Evolutionary conservation across 2,329 filamentous ascomycete species (phyloP).

Genomic region (Fusarium acutatum): DNA sequence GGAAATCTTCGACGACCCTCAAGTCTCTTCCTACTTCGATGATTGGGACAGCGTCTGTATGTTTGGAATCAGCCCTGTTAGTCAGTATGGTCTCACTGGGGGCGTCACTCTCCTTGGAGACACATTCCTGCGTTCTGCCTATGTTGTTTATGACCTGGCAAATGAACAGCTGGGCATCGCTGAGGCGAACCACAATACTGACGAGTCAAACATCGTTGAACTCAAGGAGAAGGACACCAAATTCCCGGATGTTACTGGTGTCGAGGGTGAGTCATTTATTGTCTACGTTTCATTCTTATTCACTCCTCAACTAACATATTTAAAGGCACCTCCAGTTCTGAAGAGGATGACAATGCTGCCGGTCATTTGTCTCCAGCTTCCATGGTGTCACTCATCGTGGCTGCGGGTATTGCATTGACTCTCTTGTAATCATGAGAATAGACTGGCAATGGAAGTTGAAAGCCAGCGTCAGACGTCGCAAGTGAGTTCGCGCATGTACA

Average conservation of each 20-base stretch:
- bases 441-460: background rate
- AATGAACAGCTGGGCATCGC: constrained; percentile 61
- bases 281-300: background rate
- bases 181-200: constrained; percentile 60
- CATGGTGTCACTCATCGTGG: constrained; percentile 27
- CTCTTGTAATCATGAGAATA: constrained; percentile 12
- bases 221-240: constrained; percentile 49
- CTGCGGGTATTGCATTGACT: constrained; percentile 21
- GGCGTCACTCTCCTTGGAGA: constrained; percentile 63
- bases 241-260: constrained; percentile 56
- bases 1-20: constrained; percentile 51
- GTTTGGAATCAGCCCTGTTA: constrained; percentile 61
- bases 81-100: constrained; percentile 43
- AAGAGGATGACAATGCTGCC: constrained; percentile 31
- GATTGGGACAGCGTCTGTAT: constrained; percentile 58
- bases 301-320: constrained; percentile 24
- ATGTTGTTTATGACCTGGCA: constrained; percentile 64
- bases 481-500: background rate
- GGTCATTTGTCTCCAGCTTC: constrained; percentile 28
- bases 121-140: constrained; percentile 65
- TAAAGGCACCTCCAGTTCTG: constrained; percentile 17
- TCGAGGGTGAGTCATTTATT: constrained; percentile 44
- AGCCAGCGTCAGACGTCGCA: background rate
- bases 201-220: constrained; percentile 55
- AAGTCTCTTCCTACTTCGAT: constrained; percentile 44